Evolutionary conservation across 306 rosid species (phyloP).

Genomic region (Medicago ruthenica): DNA sequence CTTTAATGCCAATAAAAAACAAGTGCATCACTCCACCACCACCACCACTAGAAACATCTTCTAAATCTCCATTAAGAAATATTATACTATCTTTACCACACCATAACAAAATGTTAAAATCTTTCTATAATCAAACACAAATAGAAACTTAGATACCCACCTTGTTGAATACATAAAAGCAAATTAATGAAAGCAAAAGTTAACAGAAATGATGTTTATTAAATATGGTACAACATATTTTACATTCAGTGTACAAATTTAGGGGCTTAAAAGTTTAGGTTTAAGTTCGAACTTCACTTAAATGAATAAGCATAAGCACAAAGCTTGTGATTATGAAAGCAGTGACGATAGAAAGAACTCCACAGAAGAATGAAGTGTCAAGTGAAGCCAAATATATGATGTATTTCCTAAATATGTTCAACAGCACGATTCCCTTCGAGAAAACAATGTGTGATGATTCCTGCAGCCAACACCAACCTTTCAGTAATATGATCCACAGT

Average conservation of each 20-base stretch:
- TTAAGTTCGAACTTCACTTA: constrained; percentile 12
- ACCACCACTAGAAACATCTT: no score
- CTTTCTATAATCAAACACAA: neutral
- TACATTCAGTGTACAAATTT: neutral
- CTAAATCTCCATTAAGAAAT: no score
- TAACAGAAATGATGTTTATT: neutral
- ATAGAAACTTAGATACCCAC: neutral
- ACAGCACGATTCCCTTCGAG: constrained; percentile 20
- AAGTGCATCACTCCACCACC: no score
- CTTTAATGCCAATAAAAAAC: neutral
- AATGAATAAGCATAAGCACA: neutral
- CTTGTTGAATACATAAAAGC: neutral
- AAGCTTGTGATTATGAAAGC: constrained; percentile 12
- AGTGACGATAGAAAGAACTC: neutral
- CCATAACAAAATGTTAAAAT: neutral
- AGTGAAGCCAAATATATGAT: constrained; percentile 3
- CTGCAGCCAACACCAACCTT: constrained; percentile 39
- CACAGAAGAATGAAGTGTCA: constrained; percentile 29
- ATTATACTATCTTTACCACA: no score
- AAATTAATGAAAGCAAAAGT: neutral
- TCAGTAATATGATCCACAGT: constrained; percentile 17
- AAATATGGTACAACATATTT: constrained; percentile 1
- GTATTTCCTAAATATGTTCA: neutral
- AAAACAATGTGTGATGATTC: constrained; percentile 26
- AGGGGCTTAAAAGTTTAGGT: neutral